A percentile compares a stretch with the other conserved stretches of the same genome.
These are phyloP conservation scores for Mycena amicta DNA, from an alignment of 768 basidiomycete genomes.

Conservation along the genomic window DNA sequence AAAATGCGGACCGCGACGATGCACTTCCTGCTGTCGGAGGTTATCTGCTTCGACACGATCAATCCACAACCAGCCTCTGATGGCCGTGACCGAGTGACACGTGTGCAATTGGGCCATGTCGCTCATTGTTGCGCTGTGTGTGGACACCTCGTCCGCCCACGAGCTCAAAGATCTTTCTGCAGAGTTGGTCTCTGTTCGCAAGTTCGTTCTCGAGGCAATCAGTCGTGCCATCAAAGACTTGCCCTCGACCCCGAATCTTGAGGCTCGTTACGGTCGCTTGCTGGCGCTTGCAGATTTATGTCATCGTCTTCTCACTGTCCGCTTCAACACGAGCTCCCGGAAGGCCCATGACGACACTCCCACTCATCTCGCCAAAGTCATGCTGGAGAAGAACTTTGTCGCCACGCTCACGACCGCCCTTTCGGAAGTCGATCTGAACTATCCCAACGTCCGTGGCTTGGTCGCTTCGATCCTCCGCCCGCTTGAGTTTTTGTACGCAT, in stretches of 20 bases:
- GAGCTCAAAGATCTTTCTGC: conserved; percentile 76
- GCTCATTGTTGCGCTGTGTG: conserved; percentile 89
- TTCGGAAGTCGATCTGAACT: conserved; percentile 93
- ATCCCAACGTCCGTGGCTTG: conserved; percentile 84
- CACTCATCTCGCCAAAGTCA: conserved; percentile 93
- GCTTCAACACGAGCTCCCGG: conserved; percentile 61
- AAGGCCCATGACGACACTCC: conserved; percentile 73
- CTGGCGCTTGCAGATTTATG: conserved; percentile 87
- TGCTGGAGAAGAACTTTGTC: conserved; percentile 98
- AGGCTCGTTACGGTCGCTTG: conserved; percentile 84
- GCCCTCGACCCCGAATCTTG: conserved; percentile 56
- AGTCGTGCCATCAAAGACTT: conserved; percentile 86
- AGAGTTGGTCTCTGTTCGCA: conserved; percentile 88
- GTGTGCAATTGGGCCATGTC: conserved; percentile 89
- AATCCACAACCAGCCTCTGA: conserved; percentile 59
- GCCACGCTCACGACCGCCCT: conserved; percentile 84
- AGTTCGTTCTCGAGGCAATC: conserved; percentile 87
- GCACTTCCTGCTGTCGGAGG: conserved; percentile 80
- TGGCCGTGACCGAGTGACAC: conserved; percentile 56
- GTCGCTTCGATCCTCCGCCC: conserved; percentile 89
- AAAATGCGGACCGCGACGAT: conserved; percentile 70
- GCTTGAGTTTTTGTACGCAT: conserved; percentile 76
- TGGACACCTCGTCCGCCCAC: conserved; percentile 68
- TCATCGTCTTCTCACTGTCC: conserved; percentile 81
- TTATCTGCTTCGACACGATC: conserved; percentile 78